Conservation (phyloP, 2,329 filamentous ascomycete species). For the Curvularia eragrostidis region DNA sequence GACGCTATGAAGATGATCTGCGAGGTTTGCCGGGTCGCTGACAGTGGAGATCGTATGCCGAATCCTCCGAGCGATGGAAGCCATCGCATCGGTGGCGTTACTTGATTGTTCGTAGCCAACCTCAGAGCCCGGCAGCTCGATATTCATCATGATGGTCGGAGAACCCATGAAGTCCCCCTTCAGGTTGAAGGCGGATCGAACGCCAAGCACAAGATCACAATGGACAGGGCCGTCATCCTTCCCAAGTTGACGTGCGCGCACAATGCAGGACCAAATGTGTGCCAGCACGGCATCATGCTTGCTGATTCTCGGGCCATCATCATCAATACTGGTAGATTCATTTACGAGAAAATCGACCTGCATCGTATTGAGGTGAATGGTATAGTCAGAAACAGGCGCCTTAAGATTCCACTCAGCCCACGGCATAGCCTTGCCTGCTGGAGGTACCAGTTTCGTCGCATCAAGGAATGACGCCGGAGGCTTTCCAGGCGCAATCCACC, state of each 20-base stretch:
- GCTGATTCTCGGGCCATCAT: conserved; percentile 1
- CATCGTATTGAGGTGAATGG: conserved; percentile 9
- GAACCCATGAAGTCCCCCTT: conserved; percentile 9
- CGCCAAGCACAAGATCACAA: conserved; percentile 17
- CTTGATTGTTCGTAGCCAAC: conserved; percentile 3
- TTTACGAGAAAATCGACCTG: conserved; percentile 12
- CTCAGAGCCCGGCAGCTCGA: conserved; percentile 10
- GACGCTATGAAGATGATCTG: conserved; percentile 14
- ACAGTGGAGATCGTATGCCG: conserved; percentile 7
- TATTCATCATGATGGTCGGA: conserved; percentile 17
- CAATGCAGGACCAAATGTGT: conserved; percentile 16
- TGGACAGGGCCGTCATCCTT: conserved; percentile 12
- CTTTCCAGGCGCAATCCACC: conserved; percentile 16
- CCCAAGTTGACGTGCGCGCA: conserved; percentile 14
- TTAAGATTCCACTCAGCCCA: conserved; percentile 16
- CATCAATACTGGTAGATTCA: neutral
- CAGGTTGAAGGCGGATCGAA: conserved; percentile 11
- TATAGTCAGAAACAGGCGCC: conserved; percentile 11
- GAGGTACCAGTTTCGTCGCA: neutral
- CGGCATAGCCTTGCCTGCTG: conserved; percentile 13
- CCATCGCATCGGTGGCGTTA: neutral
- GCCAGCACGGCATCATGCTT: conserved; percentile 21
- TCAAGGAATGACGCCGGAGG: conserved; percentile 11
- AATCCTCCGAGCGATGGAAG: neutral
- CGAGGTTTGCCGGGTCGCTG: conserved; percentile 8